These are phyloP conservation scores for Metschnikowia similis DNA, from an alignment of 805 yeast genomes.

Conservation along the genomic window DNA sequence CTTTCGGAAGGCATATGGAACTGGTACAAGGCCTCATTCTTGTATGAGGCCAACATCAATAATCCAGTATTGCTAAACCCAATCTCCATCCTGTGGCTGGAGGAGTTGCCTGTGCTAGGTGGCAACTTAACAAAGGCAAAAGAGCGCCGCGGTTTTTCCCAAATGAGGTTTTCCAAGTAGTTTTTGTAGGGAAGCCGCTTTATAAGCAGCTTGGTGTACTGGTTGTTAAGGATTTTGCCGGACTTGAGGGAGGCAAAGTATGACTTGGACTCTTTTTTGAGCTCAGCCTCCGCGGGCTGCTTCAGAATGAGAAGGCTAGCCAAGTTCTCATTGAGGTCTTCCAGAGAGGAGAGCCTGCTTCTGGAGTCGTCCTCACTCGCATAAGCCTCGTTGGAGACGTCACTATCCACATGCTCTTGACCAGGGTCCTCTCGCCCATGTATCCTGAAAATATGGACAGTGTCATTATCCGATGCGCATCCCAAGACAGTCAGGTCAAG, in stretches of 20 bases:
- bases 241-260: slow-evolving; percentile 23
- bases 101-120: slow-evolving; percentile 9
- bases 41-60: slow-evolving; percentile 35
- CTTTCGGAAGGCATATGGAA: slow-evolving; percentile 28
- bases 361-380: slow-evolving; percentile 18
- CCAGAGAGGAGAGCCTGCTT: slow-evolving; percentile 27
- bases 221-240: slow-evolving; percentile 29
- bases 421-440: background rate
- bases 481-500: slow-evolving; percentile 31
- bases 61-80: slow-evolving; percentile 32
- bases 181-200: slow-evolving; percentile 39
- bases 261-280: slow-evolving; percentile 10
- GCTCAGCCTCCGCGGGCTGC: slow-evolving; percentile 9
- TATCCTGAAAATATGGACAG: slow-evolving; percentile 38
- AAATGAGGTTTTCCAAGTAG: slow-evolving; percentile 37
- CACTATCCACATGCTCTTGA: slow-evolving; percentile 2
- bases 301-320: slow-evolving; percentile 33
- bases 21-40: slow-evolving; percentile 36
- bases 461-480: slow-evolving; percentile 38
- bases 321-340: slow-evolving; percentile 40
- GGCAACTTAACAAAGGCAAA: slow-evolving; percentile 40
- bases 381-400: slow-evolving; percentile 10
- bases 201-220: slow-evolving; percentile 34
- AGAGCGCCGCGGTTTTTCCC: slow-evolving; percentile 41
- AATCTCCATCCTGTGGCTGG: slow-evolving; percentile 27